These are phyloP conservation scores for Fusarium begoniae DNA, from an alignment of 2,329 filamentous ascomycete species.

Conservation along the genomic window DNA sequence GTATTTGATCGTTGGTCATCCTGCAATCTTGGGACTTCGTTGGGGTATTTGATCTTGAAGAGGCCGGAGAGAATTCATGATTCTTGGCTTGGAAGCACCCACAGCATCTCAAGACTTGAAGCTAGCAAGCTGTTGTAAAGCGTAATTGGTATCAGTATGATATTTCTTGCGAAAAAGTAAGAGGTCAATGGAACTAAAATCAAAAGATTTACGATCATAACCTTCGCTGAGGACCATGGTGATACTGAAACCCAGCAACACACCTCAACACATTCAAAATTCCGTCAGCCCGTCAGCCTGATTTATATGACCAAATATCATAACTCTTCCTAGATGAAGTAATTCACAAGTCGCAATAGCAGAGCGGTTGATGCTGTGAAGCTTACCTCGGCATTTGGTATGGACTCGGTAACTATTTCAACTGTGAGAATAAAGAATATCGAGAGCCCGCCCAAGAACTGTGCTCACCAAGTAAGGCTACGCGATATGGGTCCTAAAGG, in stretches of 20 bases:
- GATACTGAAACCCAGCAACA: neutral
- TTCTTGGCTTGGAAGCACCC: neutral
- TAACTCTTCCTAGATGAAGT: neutral
- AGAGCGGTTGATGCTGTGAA: too few relatives aligned
- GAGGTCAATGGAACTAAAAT: neutral
- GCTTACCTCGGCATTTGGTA: too few relatives aligned
- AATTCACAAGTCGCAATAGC: too few relatives aligned
- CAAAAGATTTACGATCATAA: neutral
- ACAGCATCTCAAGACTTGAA: neutral
- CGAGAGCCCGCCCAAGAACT: constrained; percentile 76
- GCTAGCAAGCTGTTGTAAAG: accelerated
- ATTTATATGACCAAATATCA: accelerated
- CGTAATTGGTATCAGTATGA: accelerated
- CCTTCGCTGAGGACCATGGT: too few relatives aligned
- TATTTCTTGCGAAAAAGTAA: accelerated
- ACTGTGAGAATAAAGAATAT: constrained; percentile 70
- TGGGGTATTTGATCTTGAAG: constrained; percentile 40
- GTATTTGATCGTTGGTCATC: neutral
- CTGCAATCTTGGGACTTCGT: neutral
- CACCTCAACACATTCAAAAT: neutral
- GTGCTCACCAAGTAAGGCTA: constrained; percentile 68
- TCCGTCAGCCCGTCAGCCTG: neutral
- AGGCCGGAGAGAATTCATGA: constrained; percentile 42
- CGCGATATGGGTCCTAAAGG: too few relatives aligned
- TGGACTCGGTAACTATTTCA: too few relatives aligned